Conservation (phyloP, 208 protist species). For the Trypanosoma avium region DNA sequence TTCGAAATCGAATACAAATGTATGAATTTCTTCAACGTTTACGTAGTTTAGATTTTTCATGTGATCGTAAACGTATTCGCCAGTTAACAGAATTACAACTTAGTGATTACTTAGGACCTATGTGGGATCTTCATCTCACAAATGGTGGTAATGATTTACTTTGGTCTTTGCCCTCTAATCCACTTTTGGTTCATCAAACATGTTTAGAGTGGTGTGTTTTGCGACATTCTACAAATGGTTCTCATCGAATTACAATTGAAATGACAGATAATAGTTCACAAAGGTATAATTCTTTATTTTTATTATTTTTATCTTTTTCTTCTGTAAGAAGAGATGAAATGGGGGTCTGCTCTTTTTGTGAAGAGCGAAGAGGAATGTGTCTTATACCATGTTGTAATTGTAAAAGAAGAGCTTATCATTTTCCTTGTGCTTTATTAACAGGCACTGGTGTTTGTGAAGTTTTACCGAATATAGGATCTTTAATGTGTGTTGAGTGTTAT, state of each 20-base stretch:
- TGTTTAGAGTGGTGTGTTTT: slow-evolving; percentile 82
- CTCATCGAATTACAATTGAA: too few relatives aligned
- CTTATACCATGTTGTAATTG: slow-evolving; percentile 20
- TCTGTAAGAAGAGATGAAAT: not conserved
- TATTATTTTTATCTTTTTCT: too few relatives aligned
- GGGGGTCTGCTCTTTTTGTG: slow-evolving; percentile 23
- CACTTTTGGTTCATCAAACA: too few relatives aligned
- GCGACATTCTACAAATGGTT: not conserved
- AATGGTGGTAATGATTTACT: too few relatives aligned
- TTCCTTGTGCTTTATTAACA: slow-evolving; percentile 73
- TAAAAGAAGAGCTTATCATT: slow-evolving; percentile 41
- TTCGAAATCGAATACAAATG: slow-evolving; percentile 42
- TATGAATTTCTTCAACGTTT: slow-evolving; percentile 45
- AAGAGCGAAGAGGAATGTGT: not conserved
- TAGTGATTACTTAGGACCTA: slow-evolving; percentile 49
- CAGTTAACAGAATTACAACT: slow-evolving; percentile 53
- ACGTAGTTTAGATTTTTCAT: slow-evolving; percentile 35
- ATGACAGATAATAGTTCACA: too few relatives aligned
- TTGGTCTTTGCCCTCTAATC: too few relatives aligned
- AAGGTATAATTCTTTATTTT: too few relatives aligned
- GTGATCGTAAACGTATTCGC: slow-evolving; percentile 41
- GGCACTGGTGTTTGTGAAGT: slow-evolving; percentile 53
- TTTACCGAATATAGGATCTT: not conserved
- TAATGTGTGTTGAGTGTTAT: slow-evolving; percentile 17
- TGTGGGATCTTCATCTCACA: slow-evolving; percentile 56